phyloP scores from a whole-genome alignment of 73 alveolate genomes.

The Uronychia binucleata region DNA sequence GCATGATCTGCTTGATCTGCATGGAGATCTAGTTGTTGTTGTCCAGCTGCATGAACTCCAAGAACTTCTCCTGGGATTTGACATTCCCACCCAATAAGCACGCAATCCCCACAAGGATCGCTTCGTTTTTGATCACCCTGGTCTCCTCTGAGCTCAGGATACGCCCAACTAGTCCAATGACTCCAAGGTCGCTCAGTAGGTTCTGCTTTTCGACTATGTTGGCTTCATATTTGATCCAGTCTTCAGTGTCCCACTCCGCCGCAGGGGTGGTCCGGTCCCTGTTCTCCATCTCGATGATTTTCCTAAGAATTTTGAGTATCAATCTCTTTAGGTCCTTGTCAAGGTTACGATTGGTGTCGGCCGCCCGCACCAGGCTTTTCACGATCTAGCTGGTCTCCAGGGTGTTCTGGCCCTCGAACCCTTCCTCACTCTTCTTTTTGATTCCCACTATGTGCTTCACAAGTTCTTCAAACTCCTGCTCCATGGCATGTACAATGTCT shows the following conservation, averaged over 20 bases:
- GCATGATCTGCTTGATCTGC: constrained; percentile 16
- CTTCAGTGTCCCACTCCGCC: constrained; percentile 42
- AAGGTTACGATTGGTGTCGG: constrained; percentile 21
- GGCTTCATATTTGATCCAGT: constrained; percentile 49
- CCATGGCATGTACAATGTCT: constrained; percentile 16
- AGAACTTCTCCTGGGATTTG: constrained; percentile 39
- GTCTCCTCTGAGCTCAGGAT: constrained; percentile 13
- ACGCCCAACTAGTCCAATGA: constrained; percentile 31
- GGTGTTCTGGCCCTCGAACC: constrained; percentile 46
- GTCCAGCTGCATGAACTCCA: constrained; percentile 43
- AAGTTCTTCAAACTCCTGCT: constrained; percentile 28
- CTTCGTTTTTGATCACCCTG: constrained; percentile 52
- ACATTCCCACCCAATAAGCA: constrained; percentile 65
- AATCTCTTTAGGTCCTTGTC: constrained; percentile 22
- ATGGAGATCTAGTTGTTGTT: constrained; percentile 43
- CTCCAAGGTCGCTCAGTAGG: constrained; percentile 36
- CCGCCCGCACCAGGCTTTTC: constrained; percentile 10
- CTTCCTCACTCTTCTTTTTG: constrained; percentile 41
- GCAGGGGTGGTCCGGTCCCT: constrained; percentile 8
- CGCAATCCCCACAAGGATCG: constrained; percentile 58
- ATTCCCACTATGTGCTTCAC: constrained; percentile 5
- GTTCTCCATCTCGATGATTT: constrained; percentile 45
- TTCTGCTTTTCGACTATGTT: constrained; percentile 24
- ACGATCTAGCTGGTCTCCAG: constrained; percentile 41
- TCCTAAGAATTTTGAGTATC: constrained; percentile 34